Evolutionary conservation across 2,329 filamentous ascomycete species (phyloP).

Genomic region (Gyromitra esculenta): DNA sequence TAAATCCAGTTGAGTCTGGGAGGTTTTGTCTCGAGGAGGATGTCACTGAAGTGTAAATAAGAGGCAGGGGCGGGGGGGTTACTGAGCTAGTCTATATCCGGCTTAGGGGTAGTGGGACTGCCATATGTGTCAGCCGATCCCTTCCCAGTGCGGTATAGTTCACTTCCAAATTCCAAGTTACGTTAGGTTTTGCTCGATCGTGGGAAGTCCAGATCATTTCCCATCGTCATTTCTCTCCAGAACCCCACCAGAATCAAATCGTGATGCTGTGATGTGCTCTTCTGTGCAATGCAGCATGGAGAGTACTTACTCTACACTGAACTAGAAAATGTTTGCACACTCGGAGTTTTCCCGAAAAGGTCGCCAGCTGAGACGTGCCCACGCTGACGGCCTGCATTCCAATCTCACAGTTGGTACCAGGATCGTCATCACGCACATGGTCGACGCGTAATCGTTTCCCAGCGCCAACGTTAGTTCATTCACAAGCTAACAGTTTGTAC

Average conservation of each 20-base stretch:
- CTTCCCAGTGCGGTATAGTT: not conserved
- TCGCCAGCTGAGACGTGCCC: not conserved
- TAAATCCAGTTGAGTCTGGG: not conserved
- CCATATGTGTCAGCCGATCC: conserved; percentile 3
- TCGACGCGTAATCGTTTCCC: conserved; percentile 4
- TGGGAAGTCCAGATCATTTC: not conserved
- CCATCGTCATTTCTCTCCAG: not conserved
- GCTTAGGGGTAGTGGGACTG: not conserved
- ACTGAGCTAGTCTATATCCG: not conserved
- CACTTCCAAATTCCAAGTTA: not conserved
- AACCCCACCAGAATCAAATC: not conserved
- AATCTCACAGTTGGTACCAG: not conserved
- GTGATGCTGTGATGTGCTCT: not conserved
- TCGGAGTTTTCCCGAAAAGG: not conserved
- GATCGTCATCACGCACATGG: not conserved
- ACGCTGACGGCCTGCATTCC: not conserved
- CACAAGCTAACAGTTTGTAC: not conserved
- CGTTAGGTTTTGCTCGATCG: not conserved
- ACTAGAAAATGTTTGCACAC: not conserved
- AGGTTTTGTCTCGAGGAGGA: not conserved
- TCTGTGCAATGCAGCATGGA: not conserved
- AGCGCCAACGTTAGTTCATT: not conserved
- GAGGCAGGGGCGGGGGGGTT: conserved; percentile 3
- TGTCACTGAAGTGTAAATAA: not conserved
- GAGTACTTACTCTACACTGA: no score